These are phyloP conservation scores for Naganishia liquefaciens DNA, from an alignment of 1,284 basidiomycete species.

Conservation along the genomic window DNA sequence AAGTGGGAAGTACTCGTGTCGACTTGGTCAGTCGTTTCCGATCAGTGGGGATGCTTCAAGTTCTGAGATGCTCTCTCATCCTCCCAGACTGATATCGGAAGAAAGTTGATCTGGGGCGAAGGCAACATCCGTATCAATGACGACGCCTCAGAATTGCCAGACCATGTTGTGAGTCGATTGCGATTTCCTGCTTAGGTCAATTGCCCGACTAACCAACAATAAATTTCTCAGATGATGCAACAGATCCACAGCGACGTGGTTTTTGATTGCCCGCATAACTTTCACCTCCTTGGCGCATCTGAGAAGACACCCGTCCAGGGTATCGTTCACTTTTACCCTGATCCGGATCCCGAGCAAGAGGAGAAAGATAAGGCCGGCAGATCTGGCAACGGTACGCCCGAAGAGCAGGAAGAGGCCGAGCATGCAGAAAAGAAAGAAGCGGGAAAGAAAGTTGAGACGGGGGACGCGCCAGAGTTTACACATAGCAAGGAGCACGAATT, in stretches of 20 bases:
- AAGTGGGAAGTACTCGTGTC: constrained; percentile 37
- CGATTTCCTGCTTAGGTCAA: not conserved
- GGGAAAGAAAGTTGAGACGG: constrained; percentile 23
- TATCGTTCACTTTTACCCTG: constrained; percentile 38
- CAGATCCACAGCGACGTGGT: constrained; percentile 42
- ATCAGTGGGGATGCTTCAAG: not conserved
- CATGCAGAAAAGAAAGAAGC: constrained; percentile 25
- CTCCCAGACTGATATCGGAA: constrained; percentile 34
- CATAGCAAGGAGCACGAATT: constrained; percentile 35
- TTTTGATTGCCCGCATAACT: constrained; percentile 35
- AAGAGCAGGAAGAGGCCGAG: constrained; percentile 7
- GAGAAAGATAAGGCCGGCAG: constrained; percentile 14
- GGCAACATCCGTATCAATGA: constrained; percentile 22
- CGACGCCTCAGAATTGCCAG: constrained; percentile 11
- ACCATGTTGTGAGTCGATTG: constrained; percentile 33
- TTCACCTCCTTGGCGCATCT: constrained; percentile 38
- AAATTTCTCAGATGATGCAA: constrained; percentile 35
- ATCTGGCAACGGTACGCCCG: constrained; percentile 14
- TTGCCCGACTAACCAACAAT: not conserved
- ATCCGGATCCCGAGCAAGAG: constrained; percentile 16
- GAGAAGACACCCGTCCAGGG: constrained; percentile 38
- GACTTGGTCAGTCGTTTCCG: constrained; percentile 17
- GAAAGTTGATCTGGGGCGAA: constrained; percentile 35
- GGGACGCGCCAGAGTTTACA: constrained; percentile 36
- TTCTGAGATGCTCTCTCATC: not conserved